These are phyloP conservation scores for Chondrus crispus DNA, from an alignment of 23 red algal genomes.

Conservation along the genomic window DNA sequence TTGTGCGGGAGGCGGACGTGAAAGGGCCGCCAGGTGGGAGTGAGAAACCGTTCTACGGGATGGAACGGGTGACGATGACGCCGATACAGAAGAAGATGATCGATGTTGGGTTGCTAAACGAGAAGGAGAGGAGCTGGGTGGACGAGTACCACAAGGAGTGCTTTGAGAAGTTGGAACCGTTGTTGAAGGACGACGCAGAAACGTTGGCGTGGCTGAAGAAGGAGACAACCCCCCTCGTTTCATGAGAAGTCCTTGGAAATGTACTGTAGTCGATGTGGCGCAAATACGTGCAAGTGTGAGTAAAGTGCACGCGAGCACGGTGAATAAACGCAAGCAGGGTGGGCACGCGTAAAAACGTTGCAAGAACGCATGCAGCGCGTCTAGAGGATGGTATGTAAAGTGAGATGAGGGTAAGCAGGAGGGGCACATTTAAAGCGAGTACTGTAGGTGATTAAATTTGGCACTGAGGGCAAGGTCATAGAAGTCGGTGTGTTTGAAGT, in stretches of 20 bases:
- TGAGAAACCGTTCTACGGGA: conserved; percentile 56
- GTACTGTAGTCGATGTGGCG: neutral
- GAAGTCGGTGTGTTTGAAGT: neutral
- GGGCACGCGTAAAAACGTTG: no score
- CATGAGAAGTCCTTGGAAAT: no score
- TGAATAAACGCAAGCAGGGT: no score
- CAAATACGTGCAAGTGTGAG: neutral
- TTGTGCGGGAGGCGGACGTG: neutral
- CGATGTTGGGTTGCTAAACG: conserved; percentile 48
- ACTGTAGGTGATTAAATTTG: no score
- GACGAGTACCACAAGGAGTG: conserved; percentile 75
- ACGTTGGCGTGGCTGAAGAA: conserved; percentile 8
- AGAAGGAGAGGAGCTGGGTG: conserved; percentile 73
- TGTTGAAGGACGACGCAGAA: conserved; percentile 43
- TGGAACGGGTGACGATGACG: conserved; percentile 79
- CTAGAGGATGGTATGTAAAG: neutral
- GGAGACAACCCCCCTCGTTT: conserved; percentile 39
- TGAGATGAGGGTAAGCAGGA: neutral
- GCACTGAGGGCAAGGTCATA: no score
- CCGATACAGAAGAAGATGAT: conserved; percentile 85
- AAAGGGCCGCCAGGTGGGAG: neutral
- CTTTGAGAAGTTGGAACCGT: conserved; percentile 52
- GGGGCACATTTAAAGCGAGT: no score
- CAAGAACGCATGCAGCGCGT: no score
- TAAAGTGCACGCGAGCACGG: no score